Evolutionary conservation across 495 filamentous ascomycete species (phyloP).

Genomic region (Penicillium paradoxum): DNA sequence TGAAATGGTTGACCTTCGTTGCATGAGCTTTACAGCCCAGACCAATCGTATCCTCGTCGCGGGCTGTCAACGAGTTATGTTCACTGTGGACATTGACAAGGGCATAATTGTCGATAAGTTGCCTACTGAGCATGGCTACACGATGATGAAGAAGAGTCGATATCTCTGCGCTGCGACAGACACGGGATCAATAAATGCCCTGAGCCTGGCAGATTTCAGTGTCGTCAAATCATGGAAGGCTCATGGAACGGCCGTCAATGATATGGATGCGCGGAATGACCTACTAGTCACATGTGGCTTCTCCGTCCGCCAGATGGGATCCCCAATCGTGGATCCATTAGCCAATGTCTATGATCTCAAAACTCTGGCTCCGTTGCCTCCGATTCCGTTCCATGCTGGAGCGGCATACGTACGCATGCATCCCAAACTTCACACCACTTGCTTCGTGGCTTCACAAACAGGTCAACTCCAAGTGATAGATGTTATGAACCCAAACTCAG

Average conservation of each 20-base stretch:
- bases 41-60: conserved; percentile 81
- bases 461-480: conserved; percentile 94
- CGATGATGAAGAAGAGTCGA: conserved; percentile 81
- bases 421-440: conserved; percentile 86
- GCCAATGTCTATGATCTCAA: conserved; percentile 94
- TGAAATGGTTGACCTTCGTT: conserved; percentile 76
- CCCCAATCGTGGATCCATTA: conserved; percentile 73
- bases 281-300: conserved; percentile 94
- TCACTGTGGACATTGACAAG: conserved; percentile 83
- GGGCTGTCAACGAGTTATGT: conserved; percentile 81
- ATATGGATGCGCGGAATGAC: conserved; percentile 92
- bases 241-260: conserved; percentile 75
- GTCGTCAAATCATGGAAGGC: conserved; percentile 84
- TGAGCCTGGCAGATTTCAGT: conserved; percentile 72
- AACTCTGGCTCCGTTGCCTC: conserved; percentile 74
- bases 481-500: conserved; percentile 86
- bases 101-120: conserved; percentile 72
- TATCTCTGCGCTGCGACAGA: conserved; percentile 89
- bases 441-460: conserved; percentile 80
- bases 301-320: conserved; percentile 61
- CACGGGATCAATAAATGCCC: conserved; percentile 75
- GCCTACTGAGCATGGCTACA: conserved; percentile 68
- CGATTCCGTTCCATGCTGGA: conserved; percentile 85
- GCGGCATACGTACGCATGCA: conserved; percentile 94
- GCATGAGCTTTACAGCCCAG: conserved; percentile 91